phyloP scores from a whole-genome alignment of 306 rosid genomes.

The Casuarina cunninghamiana region DNA sequence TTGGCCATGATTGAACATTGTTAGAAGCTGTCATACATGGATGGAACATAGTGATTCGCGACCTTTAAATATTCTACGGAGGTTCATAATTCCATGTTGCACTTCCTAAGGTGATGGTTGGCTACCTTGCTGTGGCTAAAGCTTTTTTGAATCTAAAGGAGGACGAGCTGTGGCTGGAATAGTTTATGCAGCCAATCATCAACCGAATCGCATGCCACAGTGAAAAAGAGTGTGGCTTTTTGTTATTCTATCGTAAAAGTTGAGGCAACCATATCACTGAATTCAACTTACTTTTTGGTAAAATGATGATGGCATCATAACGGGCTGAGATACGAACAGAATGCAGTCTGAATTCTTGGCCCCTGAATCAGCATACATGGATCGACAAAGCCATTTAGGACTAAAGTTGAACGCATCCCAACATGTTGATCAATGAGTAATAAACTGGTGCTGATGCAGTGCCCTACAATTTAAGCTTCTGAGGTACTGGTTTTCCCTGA shows the following conservation, averaged over 20 bases:
- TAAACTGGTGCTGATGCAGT: not conserved
- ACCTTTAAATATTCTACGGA: conserved; percentile 14
- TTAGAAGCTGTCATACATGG: conserved; percentile 26
- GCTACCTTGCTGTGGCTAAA: not conserved
- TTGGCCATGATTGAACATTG: conserved; percentile 32
- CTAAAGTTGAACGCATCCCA: not conserved
- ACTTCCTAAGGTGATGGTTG: conserved; percentile 12
- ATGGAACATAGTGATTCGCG: conserved; percentile 7
- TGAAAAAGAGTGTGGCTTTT: conserved; percentile 14
- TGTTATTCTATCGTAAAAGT: conserved; percentile 25
- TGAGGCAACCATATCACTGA: not conserved
- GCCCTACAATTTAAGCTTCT: not conserved
- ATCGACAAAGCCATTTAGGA: not conserved
- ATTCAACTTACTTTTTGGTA: conserved; percentile 13
- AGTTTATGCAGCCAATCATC: conserved; percentile 26
- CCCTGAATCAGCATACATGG: not conserved
- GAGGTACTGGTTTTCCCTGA: not conserved
- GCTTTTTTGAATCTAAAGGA: conserved; percentile 6
- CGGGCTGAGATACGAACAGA: conserved; percentile 4
- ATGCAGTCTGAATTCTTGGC: not conserved
- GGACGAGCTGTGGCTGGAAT: not conserved
- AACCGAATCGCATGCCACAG: conserved; percentile 46
- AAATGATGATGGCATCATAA: conserved; percentile 18
- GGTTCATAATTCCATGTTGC: conserved; percentile 15
- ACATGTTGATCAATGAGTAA: not conserved